These are phyloP conservation scores for Neobulgaria alba DNA, from an alignment of 2,329 filamentous ascomycete species.

Conservation along the genomic window DNA sequence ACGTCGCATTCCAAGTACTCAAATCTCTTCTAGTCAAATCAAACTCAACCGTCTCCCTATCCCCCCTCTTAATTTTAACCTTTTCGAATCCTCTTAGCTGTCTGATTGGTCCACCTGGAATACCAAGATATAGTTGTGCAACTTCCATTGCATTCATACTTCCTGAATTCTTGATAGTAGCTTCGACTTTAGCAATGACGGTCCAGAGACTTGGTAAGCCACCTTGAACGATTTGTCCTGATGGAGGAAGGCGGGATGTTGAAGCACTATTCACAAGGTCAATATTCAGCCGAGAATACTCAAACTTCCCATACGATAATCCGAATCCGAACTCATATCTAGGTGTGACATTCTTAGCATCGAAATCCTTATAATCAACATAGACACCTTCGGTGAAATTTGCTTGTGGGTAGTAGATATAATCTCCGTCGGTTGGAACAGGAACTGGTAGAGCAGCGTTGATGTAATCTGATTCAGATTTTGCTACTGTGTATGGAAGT, in stretches of 20 bases:
- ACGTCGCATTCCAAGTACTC: constrained; percentile 53
- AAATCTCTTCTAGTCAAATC: constrained; percentile 52
- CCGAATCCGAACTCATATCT: constrained; percentile 37
- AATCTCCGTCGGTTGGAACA: constrained; percentile 17
- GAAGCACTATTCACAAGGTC: constrained; percentile 10
- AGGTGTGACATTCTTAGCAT: constrained; percentile 29
- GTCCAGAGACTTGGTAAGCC: constrained; percentile 49
- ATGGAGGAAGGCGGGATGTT: constrained; percentile 22
- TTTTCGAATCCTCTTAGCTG: constrained; percentile 59
- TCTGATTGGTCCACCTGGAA: constrained; percentile 39
- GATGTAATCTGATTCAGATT: constrained; percentile 43
- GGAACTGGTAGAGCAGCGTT: constrained; percentile 38
- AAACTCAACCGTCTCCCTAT: constrained; percentile 39
- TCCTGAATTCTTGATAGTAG: constrained; percentile 46
- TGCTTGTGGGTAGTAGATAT: constrained; percentile 29
- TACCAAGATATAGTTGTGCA: constrained; percentile 26
- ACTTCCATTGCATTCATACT: constrained; percentile 26
- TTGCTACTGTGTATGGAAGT: constrained; percentile 59
- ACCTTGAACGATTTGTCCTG: constrained; percentile 40
- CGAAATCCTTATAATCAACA: constrained; percentile 46
- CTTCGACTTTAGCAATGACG: constrained; percentile 38
- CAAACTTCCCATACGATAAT: constrained; percentile 47
- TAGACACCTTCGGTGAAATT: constrained; percentile 41
- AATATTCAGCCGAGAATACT: constrained; percentile 34
- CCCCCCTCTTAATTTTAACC: constrained; percentile 38